Base-by-base conservation (phyloP, 1,284 basidiomycete genomes). In the Trichosporon coremiiforme region DNA sequence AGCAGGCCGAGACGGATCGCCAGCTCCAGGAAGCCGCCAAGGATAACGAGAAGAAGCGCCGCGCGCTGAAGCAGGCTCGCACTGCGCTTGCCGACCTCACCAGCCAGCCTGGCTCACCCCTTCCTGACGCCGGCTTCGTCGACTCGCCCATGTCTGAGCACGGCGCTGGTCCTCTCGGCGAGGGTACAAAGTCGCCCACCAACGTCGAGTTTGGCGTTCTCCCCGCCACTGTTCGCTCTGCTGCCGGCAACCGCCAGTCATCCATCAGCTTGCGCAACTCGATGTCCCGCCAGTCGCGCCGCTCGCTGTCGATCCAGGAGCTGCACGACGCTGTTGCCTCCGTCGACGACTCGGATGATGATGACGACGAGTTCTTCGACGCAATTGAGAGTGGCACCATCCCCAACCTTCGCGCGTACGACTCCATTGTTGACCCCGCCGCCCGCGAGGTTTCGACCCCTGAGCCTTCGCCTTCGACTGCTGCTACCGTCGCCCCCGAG, bases 281-380 rank as follows among this genome's bases (percentile, higher is more conserved):
- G 41, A 35, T 68, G 33, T 53, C 55, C n/a, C 38, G 57, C 31
- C 57, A 62, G 55, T 69, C 68, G 45, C 71, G 71, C 41, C 67
- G 66, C 25, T 78, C 78, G 10, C 74, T 81, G 38, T 71, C 75
- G 8, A 71, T 81, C 13, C 75, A 78, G 67, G 76, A 79, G 65
- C 76, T 79, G 72, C 71, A 83, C 77, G 67, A 75, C 66, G 75
- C 78, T 10, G 73, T 82, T 22, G 79, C 76, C 1, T 79, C 78
- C 15, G 68, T 71, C 8, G 76, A 78, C 22, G 86, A 86, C 0
- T 74, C 73, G 10, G 84, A 85, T 41, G 94, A 95, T 74, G 92
- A 93, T 66, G 94, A 95, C 78, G 95, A 98, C 84, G 95, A 98
- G 83, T 98, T 98, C 84, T 98, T 97, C 78, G 96, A 98, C 80